Evolutionary conservation across 208 protist species (phyloP), one percentile per base, ranked within the genome.

Genomic region (Naegleria lovaniensis): DNA sequence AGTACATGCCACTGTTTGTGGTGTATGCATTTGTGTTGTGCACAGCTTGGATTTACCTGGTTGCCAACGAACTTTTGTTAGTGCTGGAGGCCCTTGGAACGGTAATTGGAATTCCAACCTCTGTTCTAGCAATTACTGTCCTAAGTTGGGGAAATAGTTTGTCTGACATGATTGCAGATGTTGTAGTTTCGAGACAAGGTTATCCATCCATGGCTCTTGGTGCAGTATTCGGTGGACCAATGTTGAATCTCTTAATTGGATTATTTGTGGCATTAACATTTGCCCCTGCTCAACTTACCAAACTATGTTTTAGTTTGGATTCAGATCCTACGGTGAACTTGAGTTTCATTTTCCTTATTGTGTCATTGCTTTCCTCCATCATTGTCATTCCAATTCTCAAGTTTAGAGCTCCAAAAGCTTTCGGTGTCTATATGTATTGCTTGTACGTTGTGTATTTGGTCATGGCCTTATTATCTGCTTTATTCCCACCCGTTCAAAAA

Each of bases 81-180:
- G 3, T 91, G 2, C 38, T 91, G 39, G 39, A 92, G 22, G 38
- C 91, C 40, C 4, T 92, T 5, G 91, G 91, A n/a, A 15, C 19
- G 0, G 1, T 90, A 22, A 19, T 52, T 29, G 83, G 84, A 16
- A 89, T 93, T n/a, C n/a, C 15, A 19, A 40, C 59, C 15, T 41
- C 92, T 11, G 25, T 93, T 33, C 16, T 93, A 0, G 92, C 75
- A 0, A 33, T 92, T 51, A 93, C 92, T 13, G 59, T 93, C 9
- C 38, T 93, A 4, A 36, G 88, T 79, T 93, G 90, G 91, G 92
- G 92, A 79, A 93, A 93, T 89, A 89, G 43, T 41, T 13, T 93
- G 0, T 92, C 91, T n/a, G 92, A 93, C 29, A 55, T 93, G 33
- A 76, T 92, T 59, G n/a, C 90, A 29, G n/a, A 79, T 58, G 25